phyloP scores from a whole-genome alignment of 257 asterid species.

The Solanum virginianum region DNA sequence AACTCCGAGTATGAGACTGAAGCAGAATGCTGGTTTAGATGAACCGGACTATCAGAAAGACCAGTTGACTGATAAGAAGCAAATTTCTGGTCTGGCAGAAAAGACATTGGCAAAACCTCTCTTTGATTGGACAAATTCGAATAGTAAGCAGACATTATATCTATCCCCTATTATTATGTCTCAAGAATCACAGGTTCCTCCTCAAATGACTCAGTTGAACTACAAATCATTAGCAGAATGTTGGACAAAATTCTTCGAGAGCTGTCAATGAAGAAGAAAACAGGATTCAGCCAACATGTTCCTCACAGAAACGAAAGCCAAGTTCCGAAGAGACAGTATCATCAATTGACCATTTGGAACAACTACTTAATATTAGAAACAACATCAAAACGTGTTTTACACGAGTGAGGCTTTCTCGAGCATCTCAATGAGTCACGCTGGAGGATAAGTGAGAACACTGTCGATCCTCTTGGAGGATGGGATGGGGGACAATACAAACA shows the following conservation, averaged over 20 bases:
- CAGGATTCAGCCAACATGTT: neutral
- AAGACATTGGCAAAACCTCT: slow-evolving; percentile 29
- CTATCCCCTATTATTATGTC: neutral
- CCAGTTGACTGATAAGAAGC: slow-evolving; percentile 26
- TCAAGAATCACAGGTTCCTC: neutral
- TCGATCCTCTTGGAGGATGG: neutral
- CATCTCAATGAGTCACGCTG: neutral
- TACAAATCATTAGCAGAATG: slow-evolving; percentile 6
- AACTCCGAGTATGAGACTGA: slow-evolving; percentile 24
- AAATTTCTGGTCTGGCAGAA: slow-evolving; percentile 28
- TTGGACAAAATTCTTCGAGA: neutral
- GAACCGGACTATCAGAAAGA: slow-evolving; percentile 22
- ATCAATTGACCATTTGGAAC: neutral
- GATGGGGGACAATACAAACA: neutral
- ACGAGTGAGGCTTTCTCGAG: neutral
- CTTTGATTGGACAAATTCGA: slow-evolving; percentile 29
- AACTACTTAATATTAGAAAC: neutral
- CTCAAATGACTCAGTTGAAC: neutral
- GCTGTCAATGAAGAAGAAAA: neutral
- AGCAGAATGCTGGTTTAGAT: slow-evolving; percentile 21
- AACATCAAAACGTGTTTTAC: neutral
- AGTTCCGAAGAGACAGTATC: neutral
- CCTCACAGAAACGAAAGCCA: neutral
- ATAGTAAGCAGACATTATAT: slow-evolving; percentile 45
- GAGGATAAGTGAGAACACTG: neutral